phyloP scores from a whole-genome alignment of 2,329 filamentous ascomycete species.

The Alternaria tenuissima region DNA sequence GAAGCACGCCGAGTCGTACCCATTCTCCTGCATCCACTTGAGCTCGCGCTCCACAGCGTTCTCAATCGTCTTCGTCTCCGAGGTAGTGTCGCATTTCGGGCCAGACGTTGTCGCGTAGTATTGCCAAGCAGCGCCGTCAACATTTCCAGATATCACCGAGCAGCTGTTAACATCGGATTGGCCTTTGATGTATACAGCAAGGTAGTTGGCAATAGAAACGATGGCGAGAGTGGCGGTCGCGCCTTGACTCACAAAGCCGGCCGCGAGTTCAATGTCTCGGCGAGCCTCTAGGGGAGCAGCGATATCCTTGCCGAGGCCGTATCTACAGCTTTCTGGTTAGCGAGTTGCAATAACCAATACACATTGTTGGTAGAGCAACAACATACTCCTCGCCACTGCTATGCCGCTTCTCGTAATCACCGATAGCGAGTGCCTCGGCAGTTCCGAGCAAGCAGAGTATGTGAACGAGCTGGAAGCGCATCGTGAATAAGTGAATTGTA shows the following conservation, averaged over 20 bases:
- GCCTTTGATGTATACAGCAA: background rate
- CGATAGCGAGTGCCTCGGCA: background rate
- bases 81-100: background rate
- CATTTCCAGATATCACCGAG: background rate
- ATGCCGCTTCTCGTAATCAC: background rate
- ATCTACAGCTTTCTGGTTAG: too few species aligned
- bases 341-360: too few species aligned
- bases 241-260: background rate
- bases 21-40: background rate
- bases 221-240: background rate
- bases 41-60: background rate
- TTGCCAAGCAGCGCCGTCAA: background rate
- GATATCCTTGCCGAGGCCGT: too few species aligned
- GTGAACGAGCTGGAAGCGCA: background rate
- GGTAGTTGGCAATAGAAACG: background rate
- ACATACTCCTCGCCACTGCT: too few species aligned
- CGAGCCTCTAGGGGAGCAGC: too few species aligned
- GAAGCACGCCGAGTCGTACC: background rate
- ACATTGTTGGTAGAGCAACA: accelerated
- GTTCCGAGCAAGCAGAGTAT: background rate
- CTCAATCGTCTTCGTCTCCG: background rate
- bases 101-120: background rate
- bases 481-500: background rate
- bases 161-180: background rate
- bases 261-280: too few species aligned